Percentiles rank a stretch among this genome's conserved stretches.
Evolutionary conservation across 1,284 basidiomycete genomes (phyloP).

Genomic region (Takashimella koratensis): DNA sequence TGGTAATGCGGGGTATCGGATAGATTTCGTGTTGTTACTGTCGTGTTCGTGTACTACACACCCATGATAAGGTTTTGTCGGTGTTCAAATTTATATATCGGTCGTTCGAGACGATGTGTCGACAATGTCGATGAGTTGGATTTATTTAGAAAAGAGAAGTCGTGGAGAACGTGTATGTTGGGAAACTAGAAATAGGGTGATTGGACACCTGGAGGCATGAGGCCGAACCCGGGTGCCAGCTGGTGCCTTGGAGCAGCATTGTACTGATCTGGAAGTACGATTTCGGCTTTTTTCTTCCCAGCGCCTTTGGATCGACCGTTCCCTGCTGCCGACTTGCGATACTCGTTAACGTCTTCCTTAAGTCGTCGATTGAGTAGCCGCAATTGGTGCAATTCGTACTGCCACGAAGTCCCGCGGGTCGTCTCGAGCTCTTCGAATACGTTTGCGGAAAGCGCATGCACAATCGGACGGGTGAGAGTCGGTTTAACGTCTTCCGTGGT

Average conservation of each 20-base stretch:
- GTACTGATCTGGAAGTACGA: slow-evolving; percentile 14
- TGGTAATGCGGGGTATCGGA: no score
- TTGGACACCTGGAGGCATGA: slow-evolving; percentile 20
- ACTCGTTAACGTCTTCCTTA: slow-evolving; percentile 60
- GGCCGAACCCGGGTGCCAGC: slow-evolving; percentile 38
- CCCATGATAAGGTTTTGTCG: no score
- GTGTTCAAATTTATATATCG: no score
- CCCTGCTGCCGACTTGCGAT: slow-evolving; percentile 12
- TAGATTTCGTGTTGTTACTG: no score
- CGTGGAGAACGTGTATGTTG: no score
- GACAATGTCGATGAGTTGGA: no score
- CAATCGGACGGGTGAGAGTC: slow-evolving; percentile 31
- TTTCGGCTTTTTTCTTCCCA: slow-evolving; percentile 23
- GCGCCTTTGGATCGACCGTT: slow-evolving; percentile 18
- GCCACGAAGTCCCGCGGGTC: slow-evolving; percentile 71
- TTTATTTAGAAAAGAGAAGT: no score
- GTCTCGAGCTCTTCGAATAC: slow-evolving; percentile 72
- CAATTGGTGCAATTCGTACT: slow-evolving; percentile 85
- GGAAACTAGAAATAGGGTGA: slow-evolving; percentile 17
- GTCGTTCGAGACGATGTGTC: no score
- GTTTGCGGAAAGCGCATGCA: slow-evolving; percentile 48
- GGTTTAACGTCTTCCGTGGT: not conserved
- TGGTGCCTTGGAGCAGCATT: slow-evolving; percentile 39
- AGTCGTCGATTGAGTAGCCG: slow-evolving; percentile 69
- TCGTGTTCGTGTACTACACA: no score